Base-by-base conservation (phyloP, 2,329 filamentous ascomycete genomes). In the Fusarium domesticum region DNA sequence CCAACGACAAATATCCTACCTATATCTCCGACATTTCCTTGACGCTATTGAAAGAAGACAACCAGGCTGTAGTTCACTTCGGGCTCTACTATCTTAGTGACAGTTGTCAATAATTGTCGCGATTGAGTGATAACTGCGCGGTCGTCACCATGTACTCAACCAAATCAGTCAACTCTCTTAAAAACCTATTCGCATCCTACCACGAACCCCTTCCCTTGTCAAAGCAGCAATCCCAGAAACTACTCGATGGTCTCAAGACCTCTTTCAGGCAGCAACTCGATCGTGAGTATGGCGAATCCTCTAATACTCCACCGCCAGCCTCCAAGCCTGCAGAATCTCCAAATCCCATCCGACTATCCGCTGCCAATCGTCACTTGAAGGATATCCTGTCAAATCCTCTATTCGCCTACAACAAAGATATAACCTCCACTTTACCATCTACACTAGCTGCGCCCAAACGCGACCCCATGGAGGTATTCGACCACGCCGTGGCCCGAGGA, bases 201-300 rank as follows among this genome's bases (percentile, higher is more conserved):
- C 76, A 81, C 57, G 75, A 79, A 37, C 77, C 78, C 6, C 63
- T 76, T 2, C 71, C 75, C 2, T 64, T 82, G 31, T 75, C 67
- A 35, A 64, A 67, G 34, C 69, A 70, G 42, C 75, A 80, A 43
- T 75, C 76, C 18, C 71, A 77, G 48, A 74, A 75, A 54, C 71
- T 82, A 7, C 75, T 81, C 50, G 70, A 79, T 42, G 70, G 72
- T 25, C 70, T 83, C 39, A 82, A 79, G 39, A 64, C 69, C 6
- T 81, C 78, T 3, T 83, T 83, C 58, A 73, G 78, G 39, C 71
- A 71, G 42, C 74, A 80, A 20, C 74, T 83, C n/a, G 77, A 81
- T 54, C 70, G 66, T 34, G 78, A 82, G 57, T 75, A 82, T 55
- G 77, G 77, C 47, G 72, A 66, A 57, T 58, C 67, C 20, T 51